Conservation (phyloP, 2,329 filamentous ascomycete species). For the Clarireedia homoeocarpa region DNA sequence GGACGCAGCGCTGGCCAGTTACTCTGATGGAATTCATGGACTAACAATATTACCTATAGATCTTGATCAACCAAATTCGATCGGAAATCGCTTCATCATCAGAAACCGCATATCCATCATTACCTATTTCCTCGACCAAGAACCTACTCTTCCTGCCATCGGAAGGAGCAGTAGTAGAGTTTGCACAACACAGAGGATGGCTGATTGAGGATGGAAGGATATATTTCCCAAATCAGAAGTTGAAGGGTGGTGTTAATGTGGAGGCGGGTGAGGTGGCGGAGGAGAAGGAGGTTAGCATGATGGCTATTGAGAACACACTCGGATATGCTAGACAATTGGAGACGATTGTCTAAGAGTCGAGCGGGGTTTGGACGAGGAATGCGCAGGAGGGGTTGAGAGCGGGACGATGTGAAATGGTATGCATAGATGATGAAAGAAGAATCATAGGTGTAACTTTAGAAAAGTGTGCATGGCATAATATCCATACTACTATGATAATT, state of each 20-base stretch:
- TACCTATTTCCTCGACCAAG: constrained; percentile 93
- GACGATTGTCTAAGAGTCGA: constrained; percentile 71
- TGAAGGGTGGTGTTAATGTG: constrained; percentile 34
- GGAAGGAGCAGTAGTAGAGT: constrained; percentile 88
- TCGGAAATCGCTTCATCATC: constrained; percentile 93
- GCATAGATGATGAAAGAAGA: not conserved
- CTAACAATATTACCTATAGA: constrained; percentile 32
- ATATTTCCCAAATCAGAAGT: constrained; percentile 70
- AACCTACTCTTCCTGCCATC: constrained; percentile 96
- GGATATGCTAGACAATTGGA: constrained; percentile 93
- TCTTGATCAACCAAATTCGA: constrained; percentile 68
- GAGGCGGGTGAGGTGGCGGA: constrained; percentile 44
- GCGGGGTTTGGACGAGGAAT: not conserved
- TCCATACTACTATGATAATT: not conserved
- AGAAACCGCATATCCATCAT: constrained; percentile 89
- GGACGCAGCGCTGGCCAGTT: not conserved
- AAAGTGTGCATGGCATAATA: constrained; percentile 7
- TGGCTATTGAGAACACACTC: constrained; percentile 90
- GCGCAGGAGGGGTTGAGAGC: not conserved
- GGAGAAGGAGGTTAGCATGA: constrained; percentile 70
- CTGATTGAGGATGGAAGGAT: constrained; percentile 81
- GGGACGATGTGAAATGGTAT: not conserved
- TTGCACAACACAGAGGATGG: constrained; percentile 84
- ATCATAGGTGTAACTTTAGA: constrained; percentile 11
- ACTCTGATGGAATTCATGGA: not conserved